Percentiles rank a stretch among this genome's conserved stretches.
phyloP scores from a whole-genome alignment of 1,284 basidiomycete genomes.

The Leucoagaricus sp. region DNA sequence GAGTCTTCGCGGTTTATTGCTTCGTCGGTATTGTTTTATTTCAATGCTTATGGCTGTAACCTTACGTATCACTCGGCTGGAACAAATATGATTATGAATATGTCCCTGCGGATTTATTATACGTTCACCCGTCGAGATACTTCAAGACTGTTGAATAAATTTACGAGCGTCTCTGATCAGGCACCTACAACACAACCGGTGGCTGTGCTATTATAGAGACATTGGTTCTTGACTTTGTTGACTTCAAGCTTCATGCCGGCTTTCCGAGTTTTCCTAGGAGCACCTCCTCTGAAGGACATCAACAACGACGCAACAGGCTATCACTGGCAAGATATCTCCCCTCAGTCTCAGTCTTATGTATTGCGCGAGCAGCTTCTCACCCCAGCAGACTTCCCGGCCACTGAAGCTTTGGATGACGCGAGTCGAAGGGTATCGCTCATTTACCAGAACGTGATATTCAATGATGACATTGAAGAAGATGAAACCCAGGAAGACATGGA shows the following conservation, averaged over 20 bases:
- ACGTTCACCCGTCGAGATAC: no score
- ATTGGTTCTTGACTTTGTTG: no score
- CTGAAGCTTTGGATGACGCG: constrained; percentile 54
- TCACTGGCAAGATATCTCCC: constrained; percentile 44
- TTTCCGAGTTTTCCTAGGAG: constrained; percentile 49
- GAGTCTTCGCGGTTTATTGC: no score
- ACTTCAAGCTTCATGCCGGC: constrained; percentile 18
- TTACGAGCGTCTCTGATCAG: no score
- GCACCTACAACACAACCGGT: no score
- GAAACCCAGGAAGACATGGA: constrained; percentile 19
- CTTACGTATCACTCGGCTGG: no score
- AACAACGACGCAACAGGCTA: constrained; percentile 27
- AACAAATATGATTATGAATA: no score
- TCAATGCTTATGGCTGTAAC: no score
- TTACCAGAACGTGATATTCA: constrained; percentile 68
- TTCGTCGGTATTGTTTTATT: no score
- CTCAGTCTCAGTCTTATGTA: constrained; percentile 10
- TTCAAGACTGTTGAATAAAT: no score
- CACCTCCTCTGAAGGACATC: constrained; percentile 40
- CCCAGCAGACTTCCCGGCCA: constrained; percentile 38
- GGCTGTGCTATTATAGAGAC: no score
- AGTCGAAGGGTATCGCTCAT: constrained; percentile 62
- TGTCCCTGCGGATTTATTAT: no score
- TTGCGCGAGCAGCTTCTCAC: constrained; percentile 22
- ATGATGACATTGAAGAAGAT: constrained; percentile 37